A percentile compares a stretch with the other conserved stretches of the same genome.
Evolutionary conservation across 164 flowering plant genomes (phyloP).

Genomic region (Piper longum): DNA sequence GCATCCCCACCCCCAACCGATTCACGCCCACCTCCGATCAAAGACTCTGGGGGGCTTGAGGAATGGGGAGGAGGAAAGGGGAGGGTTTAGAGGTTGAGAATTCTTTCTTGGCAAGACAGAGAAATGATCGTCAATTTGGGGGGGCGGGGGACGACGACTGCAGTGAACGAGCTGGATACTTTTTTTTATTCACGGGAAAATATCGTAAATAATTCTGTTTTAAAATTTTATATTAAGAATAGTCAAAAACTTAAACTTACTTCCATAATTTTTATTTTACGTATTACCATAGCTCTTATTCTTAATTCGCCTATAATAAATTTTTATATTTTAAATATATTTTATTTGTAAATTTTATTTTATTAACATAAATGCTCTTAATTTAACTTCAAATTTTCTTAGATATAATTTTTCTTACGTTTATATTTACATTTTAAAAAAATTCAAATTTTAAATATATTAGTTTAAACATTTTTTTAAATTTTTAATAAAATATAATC

Average conservation of each 20-base stretch:
- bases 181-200: not conserved
- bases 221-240: not conserved
- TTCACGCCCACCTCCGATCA: not conserved
- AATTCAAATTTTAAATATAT: too few relatives aligned
- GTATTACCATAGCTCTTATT: not conserved
- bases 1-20: constrained; percentile 29
- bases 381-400: too few relatives aligned
- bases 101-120: not conserved
- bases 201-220: not conserved
- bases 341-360: too few relatives aligned
- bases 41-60: not conserved
- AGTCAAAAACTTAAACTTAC: not conserved
- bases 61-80: not conserved
- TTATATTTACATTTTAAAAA: too few relatives aligned
- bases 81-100: not conserved
- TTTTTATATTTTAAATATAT: too few relatives aligned
- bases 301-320: not conserved
- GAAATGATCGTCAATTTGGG: not conserved
- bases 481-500: too few relatives aligned
- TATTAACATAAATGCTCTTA: too few relatives aligned
- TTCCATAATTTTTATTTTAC: too few relatives aligned
- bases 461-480: not conserved
- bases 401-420: not conserved
- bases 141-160: not conserved
- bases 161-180: too few relatives aligned